Percentiles rank a stretch among this genome's conserved stretches.
These are phyloP conservation scores for Plantago elongata DNA, from an alignment of 257 asterid genomes.

Conservation along the genomic window DNA sequence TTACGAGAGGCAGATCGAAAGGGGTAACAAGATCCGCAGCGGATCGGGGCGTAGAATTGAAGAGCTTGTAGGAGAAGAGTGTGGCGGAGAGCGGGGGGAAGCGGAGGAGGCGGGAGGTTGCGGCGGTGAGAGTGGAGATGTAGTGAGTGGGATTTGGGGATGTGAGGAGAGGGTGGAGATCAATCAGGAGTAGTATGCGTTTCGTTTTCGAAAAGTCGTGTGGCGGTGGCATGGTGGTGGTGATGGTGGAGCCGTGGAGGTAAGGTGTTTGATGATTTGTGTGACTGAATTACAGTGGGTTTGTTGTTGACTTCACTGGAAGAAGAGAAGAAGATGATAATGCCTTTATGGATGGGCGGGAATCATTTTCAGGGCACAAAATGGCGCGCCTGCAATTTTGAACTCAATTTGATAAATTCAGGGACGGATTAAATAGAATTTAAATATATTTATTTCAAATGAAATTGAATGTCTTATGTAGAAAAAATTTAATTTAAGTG, in stretches of 20 bases:
- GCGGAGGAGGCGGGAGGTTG: slow-evolving; percentile 54
- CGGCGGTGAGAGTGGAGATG: slow-evolving; percentile 43
- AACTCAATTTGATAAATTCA: no score
- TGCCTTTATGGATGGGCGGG: slow-evolving; percentile 36
- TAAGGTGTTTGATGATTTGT: slow-evolving; percentile 3
- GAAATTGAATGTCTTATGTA: no score
- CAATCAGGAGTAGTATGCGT: slow-evolving; percentile 67
- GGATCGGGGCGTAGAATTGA: slow-evolving; percentile 60
- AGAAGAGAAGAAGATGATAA: no score
- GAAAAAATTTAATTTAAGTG: no score
- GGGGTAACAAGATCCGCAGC: slow-evolving; percentile 31
- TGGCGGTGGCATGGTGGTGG: slow-evolving; percentile 21
- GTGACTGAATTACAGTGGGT: background rate
- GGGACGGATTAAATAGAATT: no score
- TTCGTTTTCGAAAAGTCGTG: slow-evolving; percentile 50
- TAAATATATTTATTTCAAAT: no score
- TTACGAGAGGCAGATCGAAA: slow-evolving; percentile 34
- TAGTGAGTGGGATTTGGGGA: slow-evolving; percentile 47
- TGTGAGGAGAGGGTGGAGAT: slow-evolving; percentile 63
- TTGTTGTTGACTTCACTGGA: no score
- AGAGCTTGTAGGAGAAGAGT: slow-evolving; percentile 64
- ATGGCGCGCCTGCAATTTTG: slow-evolving; percentile 17
- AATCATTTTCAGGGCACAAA: slow-evolving; percentile 13
- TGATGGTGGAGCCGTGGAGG: slow-evolving; percentile 18
- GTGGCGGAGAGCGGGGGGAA: slow-evolving; percentile 56